A percentile compares a stretch with the other conserved stretches of the same genome.
These are phyloP conservation scores for Aspergillus candidus DNA, from an alignment of 2,329 filamentous ascomycete species.

Conservation along the genomic window DNA sequence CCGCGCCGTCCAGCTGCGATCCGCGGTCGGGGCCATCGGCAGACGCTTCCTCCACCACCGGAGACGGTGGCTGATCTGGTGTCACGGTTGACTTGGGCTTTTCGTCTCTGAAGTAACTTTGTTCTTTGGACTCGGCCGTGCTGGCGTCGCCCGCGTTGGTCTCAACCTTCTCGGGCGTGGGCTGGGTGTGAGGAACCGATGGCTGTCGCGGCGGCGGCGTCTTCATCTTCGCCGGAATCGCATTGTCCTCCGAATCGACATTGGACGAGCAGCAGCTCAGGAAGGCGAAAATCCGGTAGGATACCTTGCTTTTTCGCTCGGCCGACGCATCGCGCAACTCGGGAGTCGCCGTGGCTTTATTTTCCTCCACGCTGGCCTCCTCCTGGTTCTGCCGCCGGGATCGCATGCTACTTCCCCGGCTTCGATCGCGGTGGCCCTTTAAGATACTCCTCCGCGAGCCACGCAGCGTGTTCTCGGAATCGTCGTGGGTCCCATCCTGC, in stretches of 20 bases:
- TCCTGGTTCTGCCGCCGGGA: conserved; percentile 34
- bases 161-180: conserved; percentile 37
- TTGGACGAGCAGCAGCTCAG: conserved; percentile 45
- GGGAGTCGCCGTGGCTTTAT: conserved; percentile 26
- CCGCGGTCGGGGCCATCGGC: conserved; percentile 35
- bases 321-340: conserved; percentile 30
- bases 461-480: conserved; percentile 54
- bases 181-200: conserved; percentile 30
- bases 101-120: conserved; percentile 31
- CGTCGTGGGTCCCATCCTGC: conserved; percentile 29
- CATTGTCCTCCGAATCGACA: conserved; percentile 40
- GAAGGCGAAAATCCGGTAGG: conserved; percentile 40
- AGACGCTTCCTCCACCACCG: conserved; percentile 23
- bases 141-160: conserved; percentile 34
- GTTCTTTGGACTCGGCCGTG: conserved; percentile 36
- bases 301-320: conserved; percentile 37
- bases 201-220: conserved; percentile 38
- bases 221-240: conserved; percentile 44
- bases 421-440: conserved; percentile 59
- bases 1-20: conserved; percentile 29
- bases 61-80: conserved; percentile 22
- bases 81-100: conserved; percentile 30
- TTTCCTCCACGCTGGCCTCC: conserved; percentile 26
- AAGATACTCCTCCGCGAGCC: conserved; percentile 62
- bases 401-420: conserved; percentile 54